Base-by-base conservation (phyloP, 1,284 basidiomycete genomes). In the Austroboletus rostrupii region DNA sequence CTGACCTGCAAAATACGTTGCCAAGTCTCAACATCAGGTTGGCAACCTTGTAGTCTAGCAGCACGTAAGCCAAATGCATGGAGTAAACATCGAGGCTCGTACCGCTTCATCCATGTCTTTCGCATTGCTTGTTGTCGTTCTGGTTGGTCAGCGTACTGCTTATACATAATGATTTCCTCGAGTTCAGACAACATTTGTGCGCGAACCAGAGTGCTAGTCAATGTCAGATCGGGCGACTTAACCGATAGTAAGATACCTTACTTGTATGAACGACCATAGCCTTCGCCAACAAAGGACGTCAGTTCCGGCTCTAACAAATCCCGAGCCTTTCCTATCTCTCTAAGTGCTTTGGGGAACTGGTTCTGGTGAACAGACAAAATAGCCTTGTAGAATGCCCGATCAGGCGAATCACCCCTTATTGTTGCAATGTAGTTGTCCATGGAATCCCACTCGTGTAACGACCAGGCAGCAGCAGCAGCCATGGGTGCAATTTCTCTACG, bases 21-120 rank as follows among this genome's bases (percentile, higher is more conserved):
- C 97, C 97, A 99, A 5, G 97, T 94, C 69, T 99, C 97, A 17
- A 99, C 97, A 59, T 99, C 97, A 16, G 93, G 91, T 66, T 99
- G 95, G 69, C 96, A 98, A 3, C 95, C 97, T 72, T 93, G 89
- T 38, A 99, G 71, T 53, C 92, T 93, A 60, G 39, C 13, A 49
- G 26, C 21, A 47, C 47, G 43, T 66, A 16, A 55, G 50, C 44
- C 8, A 14, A 44, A 17, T 2, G 19, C 45, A 29, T 1, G 19
- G 23, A 42, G 10, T 11, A 35, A 42, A 0, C 5, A 38, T 35
- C 5, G 9, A 41, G 2, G 4, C 32, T 44, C 73, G 52, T 55
- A 90, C 90, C 93, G 77, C 67, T 92, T 94, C 83, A 94, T 92
- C 94, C 94, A 97, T 1, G 94, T 97, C 69, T 86, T 89, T 45